Conservation (phyloP, 768 basidiomycete species). For the Royoungia palumana region DNA sequence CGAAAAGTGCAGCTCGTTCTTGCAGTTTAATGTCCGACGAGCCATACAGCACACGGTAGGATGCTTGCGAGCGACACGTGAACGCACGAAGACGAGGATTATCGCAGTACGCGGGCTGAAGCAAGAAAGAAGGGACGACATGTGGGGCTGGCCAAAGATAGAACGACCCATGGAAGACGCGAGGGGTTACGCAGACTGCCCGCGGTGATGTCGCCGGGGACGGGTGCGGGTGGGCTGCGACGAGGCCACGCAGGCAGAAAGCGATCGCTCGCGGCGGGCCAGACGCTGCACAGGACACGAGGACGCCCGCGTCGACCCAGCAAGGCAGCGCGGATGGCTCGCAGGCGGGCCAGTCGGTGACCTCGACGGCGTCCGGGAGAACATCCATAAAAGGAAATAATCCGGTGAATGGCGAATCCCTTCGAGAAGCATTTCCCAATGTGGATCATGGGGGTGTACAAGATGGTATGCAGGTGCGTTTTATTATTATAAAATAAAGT, state of each 20-base stretch:
- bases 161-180: not conserved
- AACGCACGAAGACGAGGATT: not conserved
- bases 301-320: no score
- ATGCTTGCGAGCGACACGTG: conserved; percentile 2
- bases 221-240: no score
- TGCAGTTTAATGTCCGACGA: conserved; percentile 24
- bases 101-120: conserved; percentile 2
- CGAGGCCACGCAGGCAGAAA: no score
- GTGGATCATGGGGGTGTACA: conserved; percentile 10
- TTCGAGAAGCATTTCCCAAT: conserved; percentile 16
- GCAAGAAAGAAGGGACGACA: conserved; percentile 12
- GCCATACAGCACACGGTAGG: not conserved
- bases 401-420: conserved; percentile 16
- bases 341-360: no score
- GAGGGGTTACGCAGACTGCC: conserved; percentile 1
- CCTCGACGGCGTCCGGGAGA: not conserved
- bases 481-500: not conserved
- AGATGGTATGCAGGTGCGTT: conserved; percentile 4
- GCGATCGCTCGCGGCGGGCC: no score
- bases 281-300: no score
- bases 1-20: conserved; percentile 5
- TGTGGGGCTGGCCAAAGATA: no score
- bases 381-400: conserved; percentile 1
- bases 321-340: no score
- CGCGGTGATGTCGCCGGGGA: no score